phyloP scores from a whole-genome alignment of 2,329 filamentous ascomycete species.

The Microdochium bolleyi region DNA sequence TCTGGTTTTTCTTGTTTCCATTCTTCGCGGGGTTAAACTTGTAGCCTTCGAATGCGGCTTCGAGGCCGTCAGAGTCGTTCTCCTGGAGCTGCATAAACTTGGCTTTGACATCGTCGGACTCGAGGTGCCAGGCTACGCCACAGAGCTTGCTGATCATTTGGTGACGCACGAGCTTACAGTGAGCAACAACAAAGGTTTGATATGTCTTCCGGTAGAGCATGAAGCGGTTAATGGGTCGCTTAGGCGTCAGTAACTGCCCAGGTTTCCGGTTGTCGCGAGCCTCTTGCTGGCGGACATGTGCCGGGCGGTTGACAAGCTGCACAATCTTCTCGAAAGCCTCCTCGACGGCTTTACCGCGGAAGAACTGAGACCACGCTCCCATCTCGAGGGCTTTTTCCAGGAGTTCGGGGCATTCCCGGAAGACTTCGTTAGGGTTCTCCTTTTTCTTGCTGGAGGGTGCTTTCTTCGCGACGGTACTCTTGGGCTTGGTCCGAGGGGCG shows the following conservation, averaged over 20 bases:
- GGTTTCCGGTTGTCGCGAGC: constrained; percentile 43
- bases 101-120: no score
- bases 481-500: neutral
- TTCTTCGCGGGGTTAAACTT: constrained; percentile 86
- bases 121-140: constrained; percentile 77
- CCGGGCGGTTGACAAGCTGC: constrained; percentile 19
- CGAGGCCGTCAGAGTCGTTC: constrained; percentile 77
- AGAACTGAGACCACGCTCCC: neutral
- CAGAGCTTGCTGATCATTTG: constrained; percentile 86
- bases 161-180: constrained; percentile 82
- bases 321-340: constrained; percentile 61
- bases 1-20: constrained; percentile 25
- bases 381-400: neutral
- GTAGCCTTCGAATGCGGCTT: constrained; percentile 79
- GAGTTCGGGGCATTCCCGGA: neutral
- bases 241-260: constrained; percentile 53
- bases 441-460: neutral
- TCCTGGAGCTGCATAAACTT: no score
- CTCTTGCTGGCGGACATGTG: neutral
- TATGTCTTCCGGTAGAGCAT: constrained; percentile 95
- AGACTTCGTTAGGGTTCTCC: neutral
- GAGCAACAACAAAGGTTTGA: constrained; percentile 76
- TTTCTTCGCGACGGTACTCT: neutral
- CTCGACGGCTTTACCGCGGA: constrained; percentile 28
- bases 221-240: constrained; percentile 94